Evolutionary conservation across 1,284 basidiomycete genomes (phyloP).

Genomic region (Peniophora sp.): DNA sequence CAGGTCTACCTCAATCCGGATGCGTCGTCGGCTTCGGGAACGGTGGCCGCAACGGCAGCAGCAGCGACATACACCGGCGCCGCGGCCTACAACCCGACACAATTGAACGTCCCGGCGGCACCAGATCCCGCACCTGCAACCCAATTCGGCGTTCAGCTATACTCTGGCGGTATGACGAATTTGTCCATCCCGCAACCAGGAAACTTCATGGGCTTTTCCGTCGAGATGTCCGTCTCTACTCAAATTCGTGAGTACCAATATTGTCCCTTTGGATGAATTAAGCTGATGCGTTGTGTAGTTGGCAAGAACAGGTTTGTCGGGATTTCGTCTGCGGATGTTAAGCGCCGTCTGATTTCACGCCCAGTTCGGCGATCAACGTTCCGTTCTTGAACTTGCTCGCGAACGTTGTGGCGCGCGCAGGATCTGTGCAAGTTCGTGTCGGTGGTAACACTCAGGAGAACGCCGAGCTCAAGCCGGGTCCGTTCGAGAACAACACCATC

Average conservation of each 20-base stretch:
- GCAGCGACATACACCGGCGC: conserved; percentile 29
- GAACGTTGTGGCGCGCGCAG: conserved; percentile 53
- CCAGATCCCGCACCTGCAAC: conserved; percentile 30
- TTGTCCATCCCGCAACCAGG: conserved; percentile 21
- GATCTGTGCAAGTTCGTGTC: conserved; percentile 53
- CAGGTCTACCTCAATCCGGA: conserved; percentile 10
- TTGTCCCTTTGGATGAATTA: not conserved
- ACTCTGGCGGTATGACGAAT: conserved; percentile 23
- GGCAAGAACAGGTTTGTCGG: conserved; percentile 15
- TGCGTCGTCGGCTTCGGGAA: not conserved
- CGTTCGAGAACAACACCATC: conserved; percentile 13
- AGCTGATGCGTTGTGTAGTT: conserved; percentile 9
- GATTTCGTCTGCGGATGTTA: not conserved
- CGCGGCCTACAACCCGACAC: conserved; percentile 36
- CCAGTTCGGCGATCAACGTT: conserved; percentile 42
- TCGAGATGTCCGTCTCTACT: conserved; percentile 38
- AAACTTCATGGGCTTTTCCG: conserved; percentile 39
- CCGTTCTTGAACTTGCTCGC: conserved; percentile 73
- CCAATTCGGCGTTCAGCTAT: conserved; percentile 34
- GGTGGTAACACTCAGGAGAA: conserved; percentile 75
- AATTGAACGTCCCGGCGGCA: conserved; percentile 32
- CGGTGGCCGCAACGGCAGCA: conserved; percentile 11
- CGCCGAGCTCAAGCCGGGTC: conserved; percentile 24
- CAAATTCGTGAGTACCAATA: conserved; percentile 23
- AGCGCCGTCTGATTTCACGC: not conserved